Percentiles rank a stretch among this genome's conserved stretches.
These are phyloP conservation scores for Stagonosporopsis rhizophila DNA, from an alignment of 2,329 filamentous ascomycete genomes.

Conservation along the genomic window DNA sequence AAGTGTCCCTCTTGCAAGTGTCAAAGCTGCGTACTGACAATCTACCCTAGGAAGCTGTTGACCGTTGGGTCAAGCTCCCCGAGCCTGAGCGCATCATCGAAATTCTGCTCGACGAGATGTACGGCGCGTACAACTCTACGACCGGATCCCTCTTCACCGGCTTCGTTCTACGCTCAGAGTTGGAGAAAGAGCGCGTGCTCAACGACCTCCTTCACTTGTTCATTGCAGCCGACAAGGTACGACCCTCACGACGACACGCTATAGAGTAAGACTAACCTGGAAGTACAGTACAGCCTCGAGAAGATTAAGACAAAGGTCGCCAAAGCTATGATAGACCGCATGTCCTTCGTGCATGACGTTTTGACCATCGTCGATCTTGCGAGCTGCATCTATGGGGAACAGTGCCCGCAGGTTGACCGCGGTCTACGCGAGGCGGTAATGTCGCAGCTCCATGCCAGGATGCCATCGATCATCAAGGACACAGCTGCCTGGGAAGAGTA, in stretches of 20 bases:
- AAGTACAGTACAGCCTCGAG: conserved; percentile 30
- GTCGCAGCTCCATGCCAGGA: conserved; percentile 13
- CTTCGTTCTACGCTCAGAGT: conserved; percentile 22
- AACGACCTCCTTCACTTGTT: conserved; percentile 24
- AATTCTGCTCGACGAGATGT: conserved; percentile 28
- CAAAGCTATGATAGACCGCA: conserved; percentile 29
- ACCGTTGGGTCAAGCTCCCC: conserved; percentile 19
- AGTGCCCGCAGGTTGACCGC: conserved; percentile 20
- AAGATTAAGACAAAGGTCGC: conserved; percentile 22
- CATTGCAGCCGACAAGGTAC: conserved; percentile 34
- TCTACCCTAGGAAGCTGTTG: conserved; percentile 18
- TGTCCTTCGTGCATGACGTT: conserved; percentile 24
- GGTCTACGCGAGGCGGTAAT: conserved; percentile 28
- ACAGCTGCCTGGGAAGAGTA: conserved; percentile 22
- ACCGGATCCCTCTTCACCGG: conserved; percentile 31
- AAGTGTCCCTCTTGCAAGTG: neutral
- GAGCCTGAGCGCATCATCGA: conserved; percentile 23
- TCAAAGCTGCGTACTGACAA: conserved; percentile 1
- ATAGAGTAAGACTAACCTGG: neutral
- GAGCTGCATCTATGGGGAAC: conserved; percentile 11
- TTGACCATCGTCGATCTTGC: conserved; percentile 28
- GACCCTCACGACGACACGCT: neutral
- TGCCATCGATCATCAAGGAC: conserved; percentile 21
- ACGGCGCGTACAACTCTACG: conserved; percentile 22
- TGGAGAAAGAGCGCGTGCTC: conserved; percentile 25